Percentiles rank a stretch among this genome's conserved stretches.
These are phyloP conservation scores for Xylariaceae sp. DNA, from an alignment of 2,329 filamentous ascomycete genomes.

Conservation along the genomic window DNA sequence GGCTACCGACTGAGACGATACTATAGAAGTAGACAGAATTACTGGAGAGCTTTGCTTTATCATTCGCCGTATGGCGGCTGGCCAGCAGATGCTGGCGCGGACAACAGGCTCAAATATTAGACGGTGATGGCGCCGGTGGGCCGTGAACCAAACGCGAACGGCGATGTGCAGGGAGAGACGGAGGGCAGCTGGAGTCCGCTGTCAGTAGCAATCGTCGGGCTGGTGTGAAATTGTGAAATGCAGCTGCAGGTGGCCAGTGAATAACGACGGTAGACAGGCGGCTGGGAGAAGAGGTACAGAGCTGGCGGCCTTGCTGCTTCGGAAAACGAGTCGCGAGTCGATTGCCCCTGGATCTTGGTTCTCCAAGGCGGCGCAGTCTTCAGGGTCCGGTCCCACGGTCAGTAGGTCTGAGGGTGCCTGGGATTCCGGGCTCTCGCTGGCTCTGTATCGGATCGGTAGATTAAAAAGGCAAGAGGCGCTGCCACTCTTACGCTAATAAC, in stretches of 20 bases:
- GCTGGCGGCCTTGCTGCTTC: background rate
- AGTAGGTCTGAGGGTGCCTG: background rate
- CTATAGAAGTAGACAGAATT: constrained; percentile 3
- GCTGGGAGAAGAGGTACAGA: background rate
- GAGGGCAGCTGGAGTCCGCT: background rate
- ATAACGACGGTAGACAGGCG: too few species aligned
- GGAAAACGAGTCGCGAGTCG: constrained; percentile 6
- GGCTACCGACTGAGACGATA: background rate
- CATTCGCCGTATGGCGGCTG: background rate
- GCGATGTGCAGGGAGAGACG: background rate
- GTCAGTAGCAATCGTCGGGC: background rate
- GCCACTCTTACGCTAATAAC: background rate
- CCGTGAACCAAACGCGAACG: background rate
- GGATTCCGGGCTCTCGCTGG: background rate
- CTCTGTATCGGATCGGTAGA: background rate
- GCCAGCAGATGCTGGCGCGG: constrained; percentile 3
- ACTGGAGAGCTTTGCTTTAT: constrained; percentile 3
- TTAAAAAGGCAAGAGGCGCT: background rate
- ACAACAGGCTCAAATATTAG: constrained; percentile 7
- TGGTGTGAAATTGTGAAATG: background rate
- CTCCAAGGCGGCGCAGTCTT: background rate
- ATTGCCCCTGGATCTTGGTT: constrained; percentile 2
- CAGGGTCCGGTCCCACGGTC: background rate
- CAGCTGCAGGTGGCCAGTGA: background rate
- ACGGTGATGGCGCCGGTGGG: background rate